Conservation (phyloP, 352 stramenopile species). For the Aphanomyces cochlioides region DNA sequence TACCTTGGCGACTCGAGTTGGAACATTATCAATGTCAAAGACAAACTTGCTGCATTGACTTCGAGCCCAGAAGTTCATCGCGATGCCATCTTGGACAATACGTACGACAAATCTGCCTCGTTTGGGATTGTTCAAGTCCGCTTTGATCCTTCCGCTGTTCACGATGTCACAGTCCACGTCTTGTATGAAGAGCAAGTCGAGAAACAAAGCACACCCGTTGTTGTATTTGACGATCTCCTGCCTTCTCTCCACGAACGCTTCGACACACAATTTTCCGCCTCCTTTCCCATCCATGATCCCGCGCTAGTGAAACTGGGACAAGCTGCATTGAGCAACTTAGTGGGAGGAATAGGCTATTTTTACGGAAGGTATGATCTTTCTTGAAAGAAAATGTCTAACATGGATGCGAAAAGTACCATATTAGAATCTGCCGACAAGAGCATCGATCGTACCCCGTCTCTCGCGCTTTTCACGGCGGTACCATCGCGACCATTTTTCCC, state of each 20-base stretch:
- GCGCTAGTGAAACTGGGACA: conserved; percentile 70
- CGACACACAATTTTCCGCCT: conserved; percentile 50
- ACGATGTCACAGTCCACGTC: conserved; percentile 61
- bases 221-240: conserved; percentile 23
- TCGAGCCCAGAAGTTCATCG: neutral
- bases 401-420: conserved; percentile 40
- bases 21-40: conserved; percentile 71
- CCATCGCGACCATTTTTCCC: conserved; percentile 93
- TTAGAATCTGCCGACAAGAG: conserved; percentile 56
- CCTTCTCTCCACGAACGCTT: conserved; percentile 36
- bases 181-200: conserved; percentile 51
- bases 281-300: conserved; percentile 50
- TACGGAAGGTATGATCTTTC: conserved; percentile 45
- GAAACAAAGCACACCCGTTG: conserved; percentile 19
- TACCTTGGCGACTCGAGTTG: conserved; percentile 35
- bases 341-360: conserved; percentile 89
- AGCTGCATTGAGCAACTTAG: conserved; percentile 85
- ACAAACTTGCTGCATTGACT: conserved; percentile 48
- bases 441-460: conserved; percentile 42
- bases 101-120: conserved; percentile 62
- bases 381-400: neutral
- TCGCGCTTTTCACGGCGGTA: conserved; percentile 81
- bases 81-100: conserved; percentile 60
- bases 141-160: conserved; percentile 35
- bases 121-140: conserved; percentile 64